Conservation (phyloP, 148 eudicot species). For the Fallopia convolvulus region DNA sequence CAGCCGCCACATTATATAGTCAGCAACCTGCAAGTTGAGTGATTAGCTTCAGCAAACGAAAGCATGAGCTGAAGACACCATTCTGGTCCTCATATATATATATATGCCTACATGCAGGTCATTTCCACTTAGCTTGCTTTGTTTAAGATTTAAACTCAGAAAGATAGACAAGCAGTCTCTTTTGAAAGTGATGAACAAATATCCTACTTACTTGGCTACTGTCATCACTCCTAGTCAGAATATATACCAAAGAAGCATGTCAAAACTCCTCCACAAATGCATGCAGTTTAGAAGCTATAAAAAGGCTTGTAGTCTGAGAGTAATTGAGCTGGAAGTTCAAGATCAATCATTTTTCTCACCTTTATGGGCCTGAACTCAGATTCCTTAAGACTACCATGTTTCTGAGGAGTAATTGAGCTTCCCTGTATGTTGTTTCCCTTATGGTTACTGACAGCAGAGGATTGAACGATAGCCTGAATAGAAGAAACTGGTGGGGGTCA, state of each 20-base stretch:
- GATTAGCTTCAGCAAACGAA: background rate
- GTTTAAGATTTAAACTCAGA: background rate
- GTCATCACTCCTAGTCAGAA: background rate
- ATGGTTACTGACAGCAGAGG: conserved; percentile 24
- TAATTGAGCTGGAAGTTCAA: conserved; percentile 63
- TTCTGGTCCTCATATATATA: background rate
- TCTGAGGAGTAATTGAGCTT: conserved; percentile 19
- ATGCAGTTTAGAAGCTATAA: background rate
- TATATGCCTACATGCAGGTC: conserved; percentile 9
- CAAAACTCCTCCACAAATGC: background rate
- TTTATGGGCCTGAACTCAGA: conserved; percentile 67
- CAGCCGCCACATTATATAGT: conserved; percentile 91
- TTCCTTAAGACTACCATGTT: conserved; percentile 41
- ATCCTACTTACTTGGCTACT: background rate
- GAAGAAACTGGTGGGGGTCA: conserved; percentile 26
- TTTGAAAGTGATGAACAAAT: background rate
- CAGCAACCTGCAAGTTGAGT: conserved; percentile 57
- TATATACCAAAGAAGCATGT: conserved; percentile 11
- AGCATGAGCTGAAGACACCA: background rate
- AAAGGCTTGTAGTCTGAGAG: background rate
- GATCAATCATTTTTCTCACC: conserved; percentile 64
- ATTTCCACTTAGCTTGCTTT: background rate
- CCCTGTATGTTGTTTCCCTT: conserved; percentile 33
- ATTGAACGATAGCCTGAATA: conserved; percentile 25
- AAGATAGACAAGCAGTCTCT: background rate